Evolutionary conservation across 2,329 filamentous ascomycete genomes (phyloP), one percentile per base, ranked within the genome.

Genomic region (Colletotrichum sidae): DNA sequence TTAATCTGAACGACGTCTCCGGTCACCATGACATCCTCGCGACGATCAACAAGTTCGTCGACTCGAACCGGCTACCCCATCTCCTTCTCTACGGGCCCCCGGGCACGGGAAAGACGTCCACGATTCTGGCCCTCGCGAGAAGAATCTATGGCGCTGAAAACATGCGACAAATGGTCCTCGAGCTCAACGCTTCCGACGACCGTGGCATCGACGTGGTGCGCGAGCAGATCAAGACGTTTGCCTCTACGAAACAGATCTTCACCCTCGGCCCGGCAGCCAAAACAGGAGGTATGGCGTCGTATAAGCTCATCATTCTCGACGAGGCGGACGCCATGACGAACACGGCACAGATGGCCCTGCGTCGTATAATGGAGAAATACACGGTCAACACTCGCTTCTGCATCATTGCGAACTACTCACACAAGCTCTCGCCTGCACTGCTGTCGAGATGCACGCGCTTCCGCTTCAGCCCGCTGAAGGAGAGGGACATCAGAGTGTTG

Each of bases 241-340:
- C 93, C 45, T 96, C 92, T 71, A 99, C 96, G 8, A 97, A 97
- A 79, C 96, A 99, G 76, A 99, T 99, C 72, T 99, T 99, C 81
- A 84, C 81, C 12, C 80, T 86, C 75, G 88, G 87, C n/a, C 83
- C 86, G 46, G 83, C 83, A 8, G 80, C 85, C 2, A 80, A 80
- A 39, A 73, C 83, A 6, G 75, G 76, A 25, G 73, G 80, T 38
- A 79, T 95, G 34, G 93, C 92, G 0, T 87, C 87, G 4, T 99
- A 92, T 84, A 99, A 99, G 82, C 88, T 99, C 71, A 98, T 99
- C 75, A 93, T 99, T 60, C 88, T 99, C 5, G 96, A 99, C 78
- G 96, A 99, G 82, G 96, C 96, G n/a, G 96, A 99, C 77, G 96
- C 96, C 58, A 99, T 99, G 96, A 99, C 96, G n/a, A 92, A 93